phyloP scores from a whole-genome alignment of 352 stramenopile genomes.

The Nothophytophthora sp. region DNA sequence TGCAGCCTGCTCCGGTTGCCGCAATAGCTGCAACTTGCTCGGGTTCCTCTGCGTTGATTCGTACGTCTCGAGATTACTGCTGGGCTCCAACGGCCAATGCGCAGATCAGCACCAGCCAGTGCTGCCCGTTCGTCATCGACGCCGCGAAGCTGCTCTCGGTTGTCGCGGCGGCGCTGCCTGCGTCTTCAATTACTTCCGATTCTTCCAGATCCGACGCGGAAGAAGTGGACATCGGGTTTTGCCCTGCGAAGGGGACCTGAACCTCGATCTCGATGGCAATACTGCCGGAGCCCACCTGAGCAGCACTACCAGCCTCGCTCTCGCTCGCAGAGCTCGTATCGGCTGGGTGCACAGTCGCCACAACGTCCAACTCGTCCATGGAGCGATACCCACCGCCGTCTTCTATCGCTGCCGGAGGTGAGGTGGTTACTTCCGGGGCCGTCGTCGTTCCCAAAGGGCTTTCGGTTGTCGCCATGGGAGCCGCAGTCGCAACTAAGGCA shows the following conservation, averaged over 20 bases:
- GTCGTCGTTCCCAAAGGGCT: not conserved
- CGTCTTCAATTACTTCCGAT: too few relatives aligned
- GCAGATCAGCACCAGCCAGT: not conserved
- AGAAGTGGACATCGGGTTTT: too few relatives aligned
- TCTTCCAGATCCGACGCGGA: too few relatives aligned
- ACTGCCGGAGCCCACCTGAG: not conserved
- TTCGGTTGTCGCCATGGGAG: constrained; percentile 1
- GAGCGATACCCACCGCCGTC: not conserved
- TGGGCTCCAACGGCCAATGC: not conserved
- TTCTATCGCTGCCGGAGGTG: not conserved
- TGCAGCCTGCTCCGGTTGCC: too few relatives aligned
- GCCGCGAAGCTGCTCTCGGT: not conserved
- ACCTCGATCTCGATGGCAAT: not conserved
- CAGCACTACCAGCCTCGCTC: not conserved
- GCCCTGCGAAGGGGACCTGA: too few relatives aligned
- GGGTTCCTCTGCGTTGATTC: too few relatives aligned
- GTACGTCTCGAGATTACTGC: not conserved
- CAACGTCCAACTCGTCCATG: not conserved
- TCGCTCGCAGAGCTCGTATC: not conserved
- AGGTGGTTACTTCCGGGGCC: constrained; percentile 1
- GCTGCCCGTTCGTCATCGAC: not conserved
- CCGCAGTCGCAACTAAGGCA: not conserved
- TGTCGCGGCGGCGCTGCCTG: not conserved
- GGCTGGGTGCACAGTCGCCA: not conserved
- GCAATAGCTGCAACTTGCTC: too few relatives aligned